Evolutionary conservation across 768 basidiomycete species (phyloP).

Genomic region (Russula abietina): DNA sequence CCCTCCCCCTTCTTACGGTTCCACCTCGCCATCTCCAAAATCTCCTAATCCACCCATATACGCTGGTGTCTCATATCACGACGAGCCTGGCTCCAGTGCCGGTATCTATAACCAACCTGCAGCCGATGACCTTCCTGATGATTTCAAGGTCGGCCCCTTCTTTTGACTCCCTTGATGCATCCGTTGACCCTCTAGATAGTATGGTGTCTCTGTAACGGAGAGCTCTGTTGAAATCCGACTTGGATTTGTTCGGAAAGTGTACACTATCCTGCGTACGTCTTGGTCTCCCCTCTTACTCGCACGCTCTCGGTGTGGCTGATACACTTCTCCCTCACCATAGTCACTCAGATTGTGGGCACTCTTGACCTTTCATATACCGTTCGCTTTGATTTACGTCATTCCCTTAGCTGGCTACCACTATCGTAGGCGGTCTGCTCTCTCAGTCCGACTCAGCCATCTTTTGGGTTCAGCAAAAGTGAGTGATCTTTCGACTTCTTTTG

Average conservation of each 20-base stretch:
- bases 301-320: not conserved
- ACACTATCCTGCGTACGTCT: constrained; percentile 76
- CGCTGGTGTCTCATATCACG: constrained; percentile 28
- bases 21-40: constrained; percentile 37
- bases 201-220: constrained; percentile 75
- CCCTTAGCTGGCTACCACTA: constrained; percentile 58
- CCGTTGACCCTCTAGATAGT: constrained; percentile 39
- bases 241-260: constrained; percentile 89
- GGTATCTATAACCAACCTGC: constrained; percentile 68
- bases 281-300: too few relatives aligned
- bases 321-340: constrained; percentile 32
- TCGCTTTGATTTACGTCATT: constrained; percentile 10
- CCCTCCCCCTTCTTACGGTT: constrained; percentile 54
- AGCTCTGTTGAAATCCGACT: constrained; percentile 71
- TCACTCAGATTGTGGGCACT: constrained; percentile 64
- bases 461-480: constrained; percentile 72
- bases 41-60: constrained; percentile 50
- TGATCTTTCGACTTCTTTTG: constrained; percentile 19
- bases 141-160: constrained; percentile 71
- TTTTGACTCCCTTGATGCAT: not conserved
- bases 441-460: constrained; percentile 50
- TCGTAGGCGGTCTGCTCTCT: constrained; percentile 69
- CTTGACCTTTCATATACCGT: not conserved
- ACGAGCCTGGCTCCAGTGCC: constrained; percentile 36
- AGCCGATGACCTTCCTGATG: constrained; percentile 76